Base-by-base conservation (phyloP, 139 green algal species). In the Chlorella sp. region DNA sequence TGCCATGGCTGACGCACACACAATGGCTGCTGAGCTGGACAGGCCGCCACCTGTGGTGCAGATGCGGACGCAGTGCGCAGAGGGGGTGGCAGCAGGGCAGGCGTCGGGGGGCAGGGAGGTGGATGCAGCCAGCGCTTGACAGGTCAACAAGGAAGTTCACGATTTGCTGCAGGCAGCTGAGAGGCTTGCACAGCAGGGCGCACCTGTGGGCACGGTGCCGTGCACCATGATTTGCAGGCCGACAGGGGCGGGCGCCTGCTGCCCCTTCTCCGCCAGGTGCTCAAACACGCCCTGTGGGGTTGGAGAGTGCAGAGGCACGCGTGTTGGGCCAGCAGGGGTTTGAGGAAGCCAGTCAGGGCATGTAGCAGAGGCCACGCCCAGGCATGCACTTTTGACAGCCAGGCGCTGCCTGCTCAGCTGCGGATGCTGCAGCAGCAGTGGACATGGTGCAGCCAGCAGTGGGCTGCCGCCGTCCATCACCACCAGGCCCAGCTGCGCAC, bases 211-310 rank as follows among this genome's bases (percentile, higher is more conserved):
- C 34, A 99, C 96, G 1, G 60, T 82, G 34, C 97, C 97, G 79
- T 98, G 90, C 26, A 99, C 84, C 87, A 98, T 87, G 38, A 98
- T 84, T 67, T 98, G 88, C 63, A 98, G 87, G 12, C 94, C 94
- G 0, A 68, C 72, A 0, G 89, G 92, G 65, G 71, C 23, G 4
- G 92, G 90, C 51, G 82, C 69, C 44, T 39, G 39, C 5, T 89
- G 72, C 12, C 87, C 85, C 78, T 90, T 91, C 39, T 36, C 68
- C 0, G 68, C 69, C 34, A 95, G 81, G 67, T 90, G 84, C 57
- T 96, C 93, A 89, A 92, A 95, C n/a, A 95, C 94, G 17, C 81
- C 81, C 56, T 78, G 70, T 15, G 26, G 63, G 36, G 11, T 51
- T 18, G 65, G 11, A 15, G 3, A 73, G n/a, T n/a, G 65, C 30